Conservation (phyloP, 2,329 filamentous ascomycete species). For the Grosmannia clavigera region DNA sequence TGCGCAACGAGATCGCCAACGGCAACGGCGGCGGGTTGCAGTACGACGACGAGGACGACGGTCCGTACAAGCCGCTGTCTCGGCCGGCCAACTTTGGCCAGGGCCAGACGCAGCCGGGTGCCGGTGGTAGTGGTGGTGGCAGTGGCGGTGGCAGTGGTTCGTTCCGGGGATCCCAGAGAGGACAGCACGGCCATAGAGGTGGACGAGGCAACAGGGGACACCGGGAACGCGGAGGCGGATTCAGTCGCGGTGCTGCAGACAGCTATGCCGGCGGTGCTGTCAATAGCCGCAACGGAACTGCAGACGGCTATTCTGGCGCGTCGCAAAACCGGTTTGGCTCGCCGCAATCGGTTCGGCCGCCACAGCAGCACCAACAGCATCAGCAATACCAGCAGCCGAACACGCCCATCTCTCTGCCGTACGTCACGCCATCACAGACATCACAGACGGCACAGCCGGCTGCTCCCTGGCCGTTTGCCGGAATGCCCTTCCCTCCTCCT, state of each 20-base stretch:
- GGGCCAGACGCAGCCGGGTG: conserved; percentile 26
- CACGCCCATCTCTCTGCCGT: not conserved
- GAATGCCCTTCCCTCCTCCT: conserved; percentile 16
- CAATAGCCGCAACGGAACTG: not conserved
- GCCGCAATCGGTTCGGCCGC: not conserved
- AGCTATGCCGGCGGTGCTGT: conserved; percentile 6
- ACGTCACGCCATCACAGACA: conserved; percentile 14
- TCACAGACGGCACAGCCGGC: conserved; percentile 9
- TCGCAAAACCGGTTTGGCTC: not conserved
- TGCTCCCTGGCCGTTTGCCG: conserved; percentile 7
- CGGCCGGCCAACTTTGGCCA: conserved; percentile 52
- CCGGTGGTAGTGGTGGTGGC: conserved; percentile 5
- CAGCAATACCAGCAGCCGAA: not conserved
- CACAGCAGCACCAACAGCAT: not conserved
- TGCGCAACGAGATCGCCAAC: conserved; percentile 24
- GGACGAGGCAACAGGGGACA: conserved; percentile 33
- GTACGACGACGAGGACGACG: conserved; percentile 57
- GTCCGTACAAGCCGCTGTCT: conserved; percentile 58
- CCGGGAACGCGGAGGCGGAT: conserved; percentile 23
- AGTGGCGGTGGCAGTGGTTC: conserved; percentile 13
- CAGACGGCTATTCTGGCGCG: not conserved
- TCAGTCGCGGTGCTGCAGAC: conserved; percentile 26
- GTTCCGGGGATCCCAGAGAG: not conserved
- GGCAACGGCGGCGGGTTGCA: conserved; percentile 37
- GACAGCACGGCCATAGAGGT: conserved; percentile 16